phyloP scores from a whole-genome alignment of 352 stramenopile genomes.

The Phytophthora citricola region DNA sequence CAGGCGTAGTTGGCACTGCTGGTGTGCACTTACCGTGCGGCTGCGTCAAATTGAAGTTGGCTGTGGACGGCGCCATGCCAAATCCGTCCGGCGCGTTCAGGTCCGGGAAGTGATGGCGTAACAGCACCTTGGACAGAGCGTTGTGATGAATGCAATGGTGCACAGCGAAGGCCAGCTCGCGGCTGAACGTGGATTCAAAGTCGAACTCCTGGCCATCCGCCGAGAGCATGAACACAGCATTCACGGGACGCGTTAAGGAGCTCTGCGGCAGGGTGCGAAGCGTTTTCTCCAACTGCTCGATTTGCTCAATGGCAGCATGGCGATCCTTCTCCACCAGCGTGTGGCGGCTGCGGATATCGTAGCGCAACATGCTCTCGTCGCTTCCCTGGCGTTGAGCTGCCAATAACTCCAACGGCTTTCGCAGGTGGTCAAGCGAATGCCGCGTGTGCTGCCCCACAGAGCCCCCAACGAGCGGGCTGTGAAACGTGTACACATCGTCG shows the following conservation, averaged over 20 bases:
- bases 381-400: constrained; percentile 1
- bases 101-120: constrained; percentile 71
- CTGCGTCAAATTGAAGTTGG: constrained; percentile 50
- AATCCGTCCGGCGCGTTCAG: constrained; percentile 54
- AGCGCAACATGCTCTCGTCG: constrained; percentile 44
- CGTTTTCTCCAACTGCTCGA: constrained; percentile 53
- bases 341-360: constrained; percentile 75
- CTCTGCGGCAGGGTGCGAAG: constrained; percentile 39
- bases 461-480: constrained; percentile 64
- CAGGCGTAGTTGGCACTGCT: too few relatives aligned
- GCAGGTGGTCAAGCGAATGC: constrained; percentile 82
- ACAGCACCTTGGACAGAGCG: constrained; percentile 76
- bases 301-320: constrained; percentile 55
- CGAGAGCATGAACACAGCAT: constrained; percentile 83
- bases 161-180: constrained; percentile 84
- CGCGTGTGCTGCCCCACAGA: constrained; percentile 79
- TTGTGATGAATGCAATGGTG: constrained; percentile 91
- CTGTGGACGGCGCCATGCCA: constrained; percentile 81
- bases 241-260: constrained; percentile 36
- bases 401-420: constrained; percentile 67
- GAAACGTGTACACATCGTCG: constrained; percentile 70
- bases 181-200: constrained; percentile 75
- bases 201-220: constrained; percentile 70
- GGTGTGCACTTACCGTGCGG: background rate
- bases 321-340: constrained; percentile 74